Conservation (phyloP, 495 filamentous ascomycete species). For the Aspergillus hancockii region DNA sequence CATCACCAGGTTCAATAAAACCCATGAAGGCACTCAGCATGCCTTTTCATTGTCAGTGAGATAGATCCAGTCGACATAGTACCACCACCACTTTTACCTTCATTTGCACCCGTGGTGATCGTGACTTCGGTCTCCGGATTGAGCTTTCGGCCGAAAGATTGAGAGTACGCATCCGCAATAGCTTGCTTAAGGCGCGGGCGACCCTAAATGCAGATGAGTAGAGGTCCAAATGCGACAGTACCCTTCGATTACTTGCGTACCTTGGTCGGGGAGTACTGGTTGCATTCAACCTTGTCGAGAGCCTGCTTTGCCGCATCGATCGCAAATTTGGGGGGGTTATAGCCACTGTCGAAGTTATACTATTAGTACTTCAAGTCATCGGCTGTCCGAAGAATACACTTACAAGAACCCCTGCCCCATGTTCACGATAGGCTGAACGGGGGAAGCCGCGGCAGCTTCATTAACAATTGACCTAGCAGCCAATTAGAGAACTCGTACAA, state of each 20-base stretch:
- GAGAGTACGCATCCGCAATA: constrained; percentile 85
- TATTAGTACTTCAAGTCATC: neutral
- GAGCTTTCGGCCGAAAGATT: constrained; percentile 75
- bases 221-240: constrained; percentile 3
- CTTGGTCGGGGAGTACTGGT: constrained; percentile 96
- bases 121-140: constrained; percentile 90
- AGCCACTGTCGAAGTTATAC: constrained; percentile 58
- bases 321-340: constrained; percentile 93
- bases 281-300: constrained; percentile 92
- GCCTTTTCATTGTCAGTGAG: constrained; percentile 35
- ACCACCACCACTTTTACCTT: constrained; percentile 52
- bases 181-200: constrained; percentile 88
- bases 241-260: constrained; percentile 29
- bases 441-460: constrained; percentile 81
- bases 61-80: neutral
- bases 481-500: constrained; percentile 14
- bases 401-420: constrained; percentile 96
- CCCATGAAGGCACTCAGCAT: constrained; percentile 98
- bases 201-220: constrained; percentile 50
- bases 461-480: constrained; percentile 84
- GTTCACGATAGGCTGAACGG: constrained; percentile 88
- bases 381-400: constrained; percentile 18
- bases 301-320: constrained; percentile 87
- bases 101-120: constrained; percentile 95
- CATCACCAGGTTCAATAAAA: constrained; percentile 90